These are phyloP conservation scores for Blepharisma japonicum DNA, from an alignment of 73 alveolate genomes.

Conservation along the genomic window DNA sequence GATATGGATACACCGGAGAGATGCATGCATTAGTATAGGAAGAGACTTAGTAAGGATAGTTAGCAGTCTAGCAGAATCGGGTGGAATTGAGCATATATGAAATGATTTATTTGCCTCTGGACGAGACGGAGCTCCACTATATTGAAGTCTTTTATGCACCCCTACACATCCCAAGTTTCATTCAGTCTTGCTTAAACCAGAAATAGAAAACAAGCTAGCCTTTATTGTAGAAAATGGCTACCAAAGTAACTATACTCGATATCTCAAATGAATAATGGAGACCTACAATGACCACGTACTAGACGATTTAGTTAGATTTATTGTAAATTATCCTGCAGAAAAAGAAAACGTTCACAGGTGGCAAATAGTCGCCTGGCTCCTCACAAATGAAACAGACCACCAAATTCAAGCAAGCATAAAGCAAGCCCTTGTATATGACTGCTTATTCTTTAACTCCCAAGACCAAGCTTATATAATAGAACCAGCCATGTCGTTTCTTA, in stretches of 20 bases:
- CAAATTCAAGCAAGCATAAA: neutral
- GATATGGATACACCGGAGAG: neutral
- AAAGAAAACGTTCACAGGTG: conserved; percentile 1
- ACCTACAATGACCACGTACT: neutral
- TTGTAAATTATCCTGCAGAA: neutral
- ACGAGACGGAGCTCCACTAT: neutral
- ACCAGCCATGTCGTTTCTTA: neutral
- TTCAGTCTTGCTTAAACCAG: neutral
- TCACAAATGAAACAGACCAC: neutral
- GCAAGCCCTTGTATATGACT: conserved; percentile 13
- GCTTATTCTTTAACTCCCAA: neutral
- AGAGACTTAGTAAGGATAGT: conserved; percentile 12
- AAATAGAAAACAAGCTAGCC: neutral
- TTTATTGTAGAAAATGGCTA: neutral
- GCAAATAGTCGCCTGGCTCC: conserved; percentile 23
- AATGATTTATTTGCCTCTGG: neutral
- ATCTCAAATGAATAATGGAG: conserved; percentile 12
- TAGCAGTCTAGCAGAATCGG: neutral
- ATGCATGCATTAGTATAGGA: neutral
- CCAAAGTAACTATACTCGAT: neutral
- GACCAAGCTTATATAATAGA: conserved; percentile 16
- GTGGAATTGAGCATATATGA: conserved; percentile 12
- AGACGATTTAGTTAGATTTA: conserved; percentile 6
- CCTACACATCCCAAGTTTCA: conserved; percentile 24
- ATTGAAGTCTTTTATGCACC: neutral